Percentiles rank a stretch among this genome's conserved stretches.
Conservation (phyloP, 768 basidiomycete genomes). For the Daedaleopsis sinensis region DNA sequence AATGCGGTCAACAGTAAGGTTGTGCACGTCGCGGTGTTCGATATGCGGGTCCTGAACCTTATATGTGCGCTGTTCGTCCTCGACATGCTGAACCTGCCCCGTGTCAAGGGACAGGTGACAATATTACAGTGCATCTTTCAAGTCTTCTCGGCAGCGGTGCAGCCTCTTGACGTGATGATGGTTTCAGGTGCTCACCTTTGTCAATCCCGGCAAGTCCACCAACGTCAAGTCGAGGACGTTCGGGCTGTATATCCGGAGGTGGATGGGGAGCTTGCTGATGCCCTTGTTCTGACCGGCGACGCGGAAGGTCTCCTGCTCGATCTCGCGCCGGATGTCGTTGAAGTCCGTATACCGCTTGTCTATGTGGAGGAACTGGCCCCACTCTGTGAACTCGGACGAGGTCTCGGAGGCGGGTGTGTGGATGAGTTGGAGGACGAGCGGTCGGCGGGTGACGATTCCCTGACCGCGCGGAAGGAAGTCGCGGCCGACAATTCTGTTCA, state of each 20-base stretch:
- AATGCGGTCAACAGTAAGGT: too few species aligned
- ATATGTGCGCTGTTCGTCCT: too few species aligned
- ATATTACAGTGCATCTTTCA: too few species aligned
- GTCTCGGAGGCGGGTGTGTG: slow-evolving; percentile 74
- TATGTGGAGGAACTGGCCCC: slow-evolving; percentile 96
- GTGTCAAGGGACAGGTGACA: too few species aligned
- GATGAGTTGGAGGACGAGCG: slow-evolving; percentile 93
- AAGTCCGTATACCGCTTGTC: slow-evolving; percentile 98
- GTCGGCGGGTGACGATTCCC: slow-evolving; percentile 96
- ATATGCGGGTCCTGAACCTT: too few species aligned
- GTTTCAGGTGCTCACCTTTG: slow-evolving; percentile 63
- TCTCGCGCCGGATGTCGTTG: slow-evolving; percentile 90
- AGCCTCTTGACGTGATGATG: not conserved
- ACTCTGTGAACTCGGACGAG: slow-evolving; percentile 68
- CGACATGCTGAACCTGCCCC: too few species aligned
- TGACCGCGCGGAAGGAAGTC: slow-evolving; percentile 88
- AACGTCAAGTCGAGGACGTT: slow-evolving; percentile 94
- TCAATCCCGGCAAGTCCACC: slow-evolving; percentile 95
- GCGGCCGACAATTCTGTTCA: slow-evolving; percentile 80
- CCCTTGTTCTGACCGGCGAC: slow-evolving; percentile 99
- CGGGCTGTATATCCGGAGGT: slow-evolving; percentile 93
- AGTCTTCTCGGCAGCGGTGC: too few species aligned
- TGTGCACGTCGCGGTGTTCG: too few species aligned
- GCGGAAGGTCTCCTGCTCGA: slow-evolving; percentile 95
- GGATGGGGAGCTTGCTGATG: slow-evolving; percentile 94